Conservation (phyloP, 2,329 filamentous ascomycete species). For the Claviceps fusiformis region DNA sequence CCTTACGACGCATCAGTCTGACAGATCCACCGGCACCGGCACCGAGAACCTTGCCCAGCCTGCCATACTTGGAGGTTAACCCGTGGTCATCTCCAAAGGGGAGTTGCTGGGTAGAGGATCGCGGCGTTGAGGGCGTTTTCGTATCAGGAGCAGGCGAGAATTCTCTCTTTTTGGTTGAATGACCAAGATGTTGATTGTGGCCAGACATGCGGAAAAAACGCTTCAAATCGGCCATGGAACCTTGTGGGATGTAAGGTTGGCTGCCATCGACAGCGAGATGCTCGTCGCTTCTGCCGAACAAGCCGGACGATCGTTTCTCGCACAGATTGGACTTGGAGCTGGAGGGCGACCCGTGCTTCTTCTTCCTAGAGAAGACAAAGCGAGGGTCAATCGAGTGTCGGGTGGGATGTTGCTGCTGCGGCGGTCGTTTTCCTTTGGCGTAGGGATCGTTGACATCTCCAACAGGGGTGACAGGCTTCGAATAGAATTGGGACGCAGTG, state of each 20-base stretch:
- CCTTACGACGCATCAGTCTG: conserved; percentile 81
- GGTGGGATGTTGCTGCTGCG: conserved; percentile 50
- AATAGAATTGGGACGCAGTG: conserved; percentile 49
- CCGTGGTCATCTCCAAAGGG: conserved; percentile 94
- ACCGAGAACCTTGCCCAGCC: conserved; percentile 85
- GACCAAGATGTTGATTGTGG: conserved; percentile 48
- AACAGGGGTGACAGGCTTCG: conserved; percentile 63
- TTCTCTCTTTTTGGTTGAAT: conserved; percentile 57
- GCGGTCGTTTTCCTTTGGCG: conserved; percentile 63
- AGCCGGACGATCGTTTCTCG: conserved; percentile 39
- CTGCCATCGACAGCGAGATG: conserved; percentile 14
- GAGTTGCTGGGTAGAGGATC: conserved; percentile 43
- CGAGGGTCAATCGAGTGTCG: conserved; percentile 57
- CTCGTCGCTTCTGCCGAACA: conserved; percentile 23
- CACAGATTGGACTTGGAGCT: conserved; percentile 38
- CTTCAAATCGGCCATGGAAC: conserved; percentile 89
- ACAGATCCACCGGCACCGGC: conserved; percentile 93
- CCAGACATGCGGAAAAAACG: conserved; percentile 83
- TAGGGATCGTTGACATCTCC: conserved; percentile 79
- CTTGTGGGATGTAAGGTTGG: conserved; percentile 30
- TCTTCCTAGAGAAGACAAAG: conserved; percentile 71
- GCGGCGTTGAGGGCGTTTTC: conserved; percentile 33
- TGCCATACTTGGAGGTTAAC: conserved; percentile 82
- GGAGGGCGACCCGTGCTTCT: conserved; percentile 47
- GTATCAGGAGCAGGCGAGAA: conserved; percentile 44